Evolutionary conservation across 176 grass and related monocot genomes (phyloP).

Genomic region (Zoysia pacifica): DNA sequence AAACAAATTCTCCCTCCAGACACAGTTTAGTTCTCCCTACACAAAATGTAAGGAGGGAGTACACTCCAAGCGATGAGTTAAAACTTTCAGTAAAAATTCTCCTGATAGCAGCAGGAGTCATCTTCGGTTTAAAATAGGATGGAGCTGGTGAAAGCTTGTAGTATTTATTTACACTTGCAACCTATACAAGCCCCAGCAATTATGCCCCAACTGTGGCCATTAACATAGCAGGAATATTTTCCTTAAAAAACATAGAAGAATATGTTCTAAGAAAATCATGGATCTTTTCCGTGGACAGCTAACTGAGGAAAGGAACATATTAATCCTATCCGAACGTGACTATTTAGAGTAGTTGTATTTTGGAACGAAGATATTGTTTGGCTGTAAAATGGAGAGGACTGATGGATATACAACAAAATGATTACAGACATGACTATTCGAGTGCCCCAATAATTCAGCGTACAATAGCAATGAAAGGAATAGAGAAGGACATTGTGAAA

Average conservation of each 20-base stretch:
- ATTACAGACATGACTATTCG: too few species aligned
- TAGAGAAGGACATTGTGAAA: conserved; percentile 19
- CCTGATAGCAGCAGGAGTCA: neutral
- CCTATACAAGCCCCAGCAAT: neutral
- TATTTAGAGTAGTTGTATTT: neutral
- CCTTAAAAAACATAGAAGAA: too few species aligned
- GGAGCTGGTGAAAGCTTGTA: neutral
- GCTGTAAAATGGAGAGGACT: neutral
- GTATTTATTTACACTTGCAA: neutral
- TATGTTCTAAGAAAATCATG: neutral
- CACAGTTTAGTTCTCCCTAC: too few species aligned
- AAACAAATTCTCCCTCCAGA: too few species aligned
- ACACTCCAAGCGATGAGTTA: neutral
- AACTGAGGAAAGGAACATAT: conserved; percentile 18
- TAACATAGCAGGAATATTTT: neutral
- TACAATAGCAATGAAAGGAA: neutral
- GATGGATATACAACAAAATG: neutral
- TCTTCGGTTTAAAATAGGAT: conserved; percentile 7
- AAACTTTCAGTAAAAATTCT: neutral
- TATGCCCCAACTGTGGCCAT: neutral
- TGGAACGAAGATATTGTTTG: neutral
- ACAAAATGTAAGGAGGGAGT: too few species aligned
- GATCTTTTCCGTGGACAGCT: conserved; percentile 24
- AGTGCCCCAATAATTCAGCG: neutral
- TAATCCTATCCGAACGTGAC: neutral